phyloP scores from a whole-genome alignment of 2,329 filamentous ascomycete genomes.

The Colletotrichum salicis region DNA sequence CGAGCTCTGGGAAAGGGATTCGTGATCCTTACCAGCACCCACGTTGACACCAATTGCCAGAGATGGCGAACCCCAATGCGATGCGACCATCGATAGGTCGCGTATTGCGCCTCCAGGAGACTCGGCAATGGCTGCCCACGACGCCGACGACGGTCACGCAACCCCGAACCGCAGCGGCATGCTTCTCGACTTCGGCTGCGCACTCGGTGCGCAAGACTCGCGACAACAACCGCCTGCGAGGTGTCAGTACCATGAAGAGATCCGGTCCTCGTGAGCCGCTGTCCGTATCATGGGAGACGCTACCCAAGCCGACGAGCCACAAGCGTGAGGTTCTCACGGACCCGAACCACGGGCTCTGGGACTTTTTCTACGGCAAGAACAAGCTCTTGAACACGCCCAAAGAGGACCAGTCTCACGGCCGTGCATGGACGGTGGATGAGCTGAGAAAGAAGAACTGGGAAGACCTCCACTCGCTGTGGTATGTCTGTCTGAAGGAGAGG shows the following conservation, averaged over 20 bases:
- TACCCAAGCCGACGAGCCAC: constrained; percentile 78
- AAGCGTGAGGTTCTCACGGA: constrained; percentile 70
- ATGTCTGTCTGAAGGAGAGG: constrained; percentile 89
- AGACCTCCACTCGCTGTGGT: constrained; percentile 92
- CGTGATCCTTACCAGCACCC: constrained; percentile 22
- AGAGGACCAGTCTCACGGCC: constrained; percentile 78
- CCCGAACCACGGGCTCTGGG: constrained; percentile 87
- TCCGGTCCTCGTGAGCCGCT: constrained; percentile 81
- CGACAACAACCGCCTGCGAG: constrained; percentile 83
- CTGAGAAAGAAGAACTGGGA: constrained; percentile 92
- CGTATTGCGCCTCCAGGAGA: constrained; percentile 38
- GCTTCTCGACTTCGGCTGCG: constrained; percentile 66
- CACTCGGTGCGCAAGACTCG: constrained; percentile 64
- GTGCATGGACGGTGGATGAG: constrained; percentile 87
- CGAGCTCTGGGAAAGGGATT: constrained; percentile 22
- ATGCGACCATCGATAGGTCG: constrained; percentile 45
- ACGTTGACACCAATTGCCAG: constrained; percentile 28
- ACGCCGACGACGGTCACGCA: background rate
- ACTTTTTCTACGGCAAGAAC: constrained; percentile 82
- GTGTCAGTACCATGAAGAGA: constrained; percentile 82
- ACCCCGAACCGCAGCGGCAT: constrained; percentile 35
- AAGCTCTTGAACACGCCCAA: constrained; percentile 77
- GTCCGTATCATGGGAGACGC: constrained; percentile 75
- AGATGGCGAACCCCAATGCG: constrained; percentile 44
- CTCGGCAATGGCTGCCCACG: constrained; percentile 16